Percentiles rank a stretch among this genome's conserved stretches.
These are phyloP conservation scores for Oidiodendron maius DNA, from an alignment of 495 filamentous ascomycete species.

Conservation along the genomic window DNA sequence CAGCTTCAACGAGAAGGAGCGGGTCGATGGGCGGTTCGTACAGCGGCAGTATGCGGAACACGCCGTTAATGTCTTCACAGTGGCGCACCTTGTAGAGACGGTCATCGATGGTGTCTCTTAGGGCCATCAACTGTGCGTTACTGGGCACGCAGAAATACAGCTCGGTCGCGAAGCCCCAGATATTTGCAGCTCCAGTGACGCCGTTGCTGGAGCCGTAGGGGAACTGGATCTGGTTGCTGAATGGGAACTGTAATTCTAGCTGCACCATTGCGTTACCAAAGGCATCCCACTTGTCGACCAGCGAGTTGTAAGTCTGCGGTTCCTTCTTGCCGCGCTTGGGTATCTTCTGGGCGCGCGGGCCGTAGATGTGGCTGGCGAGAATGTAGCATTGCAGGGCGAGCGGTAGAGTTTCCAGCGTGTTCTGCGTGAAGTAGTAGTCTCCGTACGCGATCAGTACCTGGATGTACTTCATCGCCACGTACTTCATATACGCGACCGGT, in stretches of 20 bases:
- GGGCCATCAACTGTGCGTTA: constrained; percentile 16
- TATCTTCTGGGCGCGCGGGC: constrained; percentile 1
- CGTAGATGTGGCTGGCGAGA: constrained; percentile 20
- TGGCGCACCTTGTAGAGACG: constrained; percentile 32
- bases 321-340: neutral
- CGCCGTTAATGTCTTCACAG: constrained; percentile 29
- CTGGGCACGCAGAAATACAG: constrained; percentile 27
- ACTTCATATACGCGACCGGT: constrained; percentile 24
- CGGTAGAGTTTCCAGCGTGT: constrained; percentile 20
- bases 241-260: neutral
- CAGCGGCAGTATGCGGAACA: constrained; percentile 14
- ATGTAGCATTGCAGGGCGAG: constrained; percentile 24
- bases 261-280: neutral
- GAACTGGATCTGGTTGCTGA: neutral
- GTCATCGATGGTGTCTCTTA: constrained; percentile 25
- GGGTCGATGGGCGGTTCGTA: constrained; percentile 29
- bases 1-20: constrained; percentile 14
- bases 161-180: constrained; percentile 6
- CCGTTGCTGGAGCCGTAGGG: neutral
- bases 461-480: constrained; percentile 25
- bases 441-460: constrained; percentile 23
- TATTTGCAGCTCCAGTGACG: neutral
- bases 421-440: constrained; percentile 23
- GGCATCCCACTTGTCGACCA: neutral
- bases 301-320: neutral